Conservation (phyloP, 2,329 filamentous ascomycete species). For the Dothideomycetes sp. region DNA sequence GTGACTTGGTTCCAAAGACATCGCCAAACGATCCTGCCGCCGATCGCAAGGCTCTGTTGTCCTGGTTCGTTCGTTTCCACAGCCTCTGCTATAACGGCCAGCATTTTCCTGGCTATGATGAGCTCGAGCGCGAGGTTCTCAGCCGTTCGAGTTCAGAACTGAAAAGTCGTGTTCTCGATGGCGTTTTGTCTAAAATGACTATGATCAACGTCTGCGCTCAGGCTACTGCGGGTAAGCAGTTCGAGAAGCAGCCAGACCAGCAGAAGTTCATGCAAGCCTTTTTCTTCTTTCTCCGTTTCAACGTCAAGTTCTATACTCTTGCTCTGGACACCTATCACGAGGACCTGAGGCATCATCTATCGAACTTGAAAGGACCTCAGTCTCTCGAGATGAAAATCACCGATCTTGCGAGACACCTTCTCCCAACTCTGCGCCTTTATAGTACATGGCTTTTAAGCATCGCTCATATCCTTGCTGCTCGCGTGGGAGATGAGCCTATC, state of each 20-base stretch:
- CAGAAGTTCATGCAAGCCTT: conserved; percentile 31
- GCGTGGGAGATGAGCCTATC: conserved; percentile 45
- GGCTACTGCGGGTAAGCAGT: conserved; percentile 55
- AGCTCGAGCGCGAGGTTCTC: conserved; percentile 78
- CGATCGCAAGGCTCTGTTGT: conserved; percentile 55
- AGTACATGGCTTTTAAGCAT: conserved; percentile 57
- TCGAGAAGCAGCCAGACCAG: conserved; percentile 42
- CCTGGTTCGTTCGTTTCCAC: conserved; percentile 81
- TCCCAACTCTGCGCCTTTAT: conserved; percentile 58
- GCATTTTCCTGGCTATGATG: conserved; percentile 63
- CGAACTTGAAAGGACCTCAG: conserved; percentile 15
- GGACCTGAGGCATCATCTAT: conserved; percentile 25
- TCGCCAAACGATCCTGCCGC: conserved; percentile 38
- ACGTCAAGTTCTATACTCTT: conserved; percentile 65
- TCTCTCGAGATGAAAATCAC: conserved; percentile 45
- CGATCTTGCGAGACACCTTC: conserved; percentile 49
- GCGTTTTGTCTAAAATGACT: conserved; percentile 65
- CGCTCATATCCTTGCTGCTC: conserved; percentile 44
- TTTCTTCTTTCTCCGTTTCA: conserved; percentile 64
- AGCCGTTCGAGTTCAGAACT: conserved; percentile 65
- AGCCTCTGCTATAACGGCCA: conserved; percentile 73
- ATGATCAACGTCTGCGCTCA: conserved; percentile 82
- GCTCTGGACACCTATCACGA: conserved; percentile 61
- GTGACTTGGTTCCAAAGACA: conserved; percentile 39
- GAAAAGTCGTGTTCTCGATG: conserved; percentile 56